These are phyloP conservation scores for Penicillium sp. DNA, from an alignment of 2,329 filamentous ascomycete genomes.

Conservation along the genomic window DNA sequence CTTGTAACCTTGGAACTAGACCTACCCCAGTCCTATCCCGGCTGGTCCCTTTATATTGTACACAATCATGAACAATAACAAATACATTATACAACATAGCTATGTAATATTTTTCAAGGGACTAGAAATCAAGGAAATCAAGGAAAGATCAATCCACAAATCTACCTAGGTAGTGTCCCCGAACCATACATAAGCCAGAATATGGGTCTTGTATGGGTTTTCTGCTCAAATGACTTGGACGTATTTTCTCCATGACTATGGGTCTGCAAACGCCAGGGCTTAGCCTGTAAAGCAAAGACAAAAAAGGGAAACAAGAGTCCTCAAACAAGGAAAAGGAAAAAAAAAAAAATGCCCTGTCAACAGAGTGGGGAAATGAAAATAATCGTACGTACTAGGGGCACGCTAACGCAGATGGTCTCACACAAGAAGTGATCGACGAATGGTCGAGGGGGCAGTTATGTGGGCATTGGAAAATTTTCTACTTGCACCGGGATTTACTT, in stretches of 20 bases:
- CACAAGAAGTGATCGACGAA: constrained; percentile 19
- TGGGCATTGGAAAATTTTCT: constrained; percentile 13
- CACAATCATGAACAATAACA: background rate
- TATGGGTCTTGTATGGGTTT: background rate
- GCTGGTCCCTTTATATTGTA: background rate
- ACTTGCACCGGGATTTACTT: background rate
- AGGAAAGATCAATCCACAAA: background rate
- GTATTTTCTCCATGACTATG: background rate
- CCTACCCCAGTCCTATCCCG: background rate
- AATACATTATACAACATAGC: background rate
- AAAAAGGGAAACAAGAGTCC: background rate
- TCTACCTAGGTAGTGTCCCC: background rate
- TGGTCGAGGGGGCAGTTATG: constrained; percentile 7
- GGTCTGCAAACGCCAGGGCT: constrained; percentile 10
- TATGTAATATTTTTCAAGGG: background rate
- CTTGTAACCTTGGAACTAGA: background rate
- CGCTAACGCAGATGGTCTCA: constrained; percentile 22
- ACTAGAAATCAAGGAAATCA: background rate
- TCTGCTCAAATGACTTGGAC: background rate
- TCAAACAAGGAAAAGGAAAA: background rate
- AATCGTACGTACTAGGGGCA: constrained; percentile 19
- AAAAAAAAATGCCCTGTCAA: constrained; percentile 2
- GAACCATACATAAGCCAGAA: background rate
- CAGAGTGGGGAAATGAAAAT: constrained; percentile 15
- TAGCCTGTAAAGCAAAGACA: background rate